These are phyloP conservation scores for Urtica urens DNA, from an alignment of 306 rosid species.

Conservation along the genomic window DNA sequence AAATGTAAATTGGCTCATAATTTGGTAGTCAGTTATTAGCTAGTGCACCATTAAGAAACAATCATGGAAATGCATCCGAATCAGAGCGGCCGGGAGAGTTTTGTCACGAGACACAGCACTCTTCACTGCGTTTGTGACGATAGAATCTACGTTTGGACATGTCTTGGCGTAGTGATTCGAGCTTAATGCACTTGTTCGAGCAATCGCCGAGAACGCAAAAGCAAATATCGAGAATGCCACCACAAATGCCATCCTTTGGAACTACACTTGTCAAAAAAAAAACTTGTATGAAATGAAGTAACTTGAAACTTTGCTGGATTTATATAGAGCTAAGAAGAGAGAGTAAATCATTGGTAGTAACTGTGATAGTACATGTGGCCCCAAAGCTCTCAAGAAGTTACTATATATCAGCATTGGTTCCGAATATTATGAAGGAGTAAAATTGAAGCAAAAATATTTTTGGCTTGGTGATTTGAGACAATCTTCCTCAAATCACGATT, in stretches of 20 bases:
- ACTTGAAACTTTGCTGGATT: too few relatives aligned
- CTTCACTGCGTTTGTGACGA: constrained; percentile 22
- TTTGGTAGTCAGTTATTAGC: not conserved
- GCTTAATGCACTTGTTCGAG: constrained; percentile 44
- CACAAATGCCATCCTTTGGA: constrained; percentile 27
- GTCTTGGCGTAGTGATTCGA: constrained; percentile 54
- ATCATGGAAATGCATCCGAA: constrained; percentile 51
- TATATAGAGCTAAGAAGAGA: constrained; percentile 23
- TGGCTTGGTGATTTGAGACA: constrained; percentile 17
- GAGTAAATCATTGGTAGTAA: constrained; percentile 11
- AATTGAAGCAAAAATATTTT: constrained; percentile 37
- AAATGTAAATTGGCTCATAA: not conserved
- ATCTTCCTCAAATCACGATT: constrained; percentile 18
- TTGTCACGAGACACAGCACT: constrained; percentile 25
- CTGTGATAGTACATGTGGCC: constrained; percentile 25
- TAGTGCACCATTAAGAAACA: constrained; percentile 37
- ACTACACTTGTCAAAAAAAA: not conserved
- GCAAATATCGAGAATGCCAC: constrained; percentile 31
- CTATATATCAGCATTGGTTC: constrained; percentile 18
- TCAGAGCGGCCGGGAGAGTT: constrained; percentile 42
- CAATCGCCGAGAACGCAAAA: constrained; percentile 30
- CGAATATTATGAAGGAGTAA: constrained; percentile 34
- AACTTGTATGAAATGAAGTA: too few relatives aligned
- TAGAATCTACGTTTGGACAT: constrained; percentile 52
- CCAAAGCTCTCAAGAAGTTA: constrained; percentile 27